Conservation (phyloP, 2,329 filamentous ascomycete genomes). For the Penicillium sp. region DNA sequence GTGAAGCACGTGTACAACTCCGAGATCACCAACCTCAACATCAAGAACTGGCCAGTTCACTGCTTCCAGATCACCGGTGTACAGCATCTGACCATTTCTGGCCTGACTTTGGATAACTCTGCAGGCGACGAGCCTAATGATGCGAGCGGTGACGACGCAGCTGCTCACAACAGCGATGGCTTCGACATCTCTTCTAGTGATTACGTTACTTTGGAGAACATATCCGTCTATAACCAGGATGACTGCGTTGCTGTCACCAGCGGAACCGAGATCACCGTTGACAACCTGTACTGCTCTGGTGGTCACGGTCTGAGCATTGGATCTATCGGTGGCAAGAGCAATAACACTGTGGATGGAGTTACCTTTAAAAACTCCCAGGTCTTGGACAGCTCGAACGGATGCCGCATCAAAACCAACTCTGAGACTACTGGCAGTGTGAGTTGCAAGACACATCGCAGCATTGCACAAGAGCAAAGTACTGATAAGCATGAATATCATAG, state of each 20-base stretch:
- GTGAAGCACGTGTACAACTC: conserved; percentile 45
- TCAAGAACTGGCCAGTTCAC: conserved; percentile 48
- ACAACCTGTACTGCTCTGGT: conserved; percentile 42
- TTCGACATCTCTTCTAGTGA: conserved; percentile 54
- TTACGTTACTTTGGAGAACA: conserved; percentile 49
- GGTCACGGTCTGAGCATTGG: conserved; percentile 41
- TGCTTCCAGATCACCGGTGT: conserved; percentile 43
- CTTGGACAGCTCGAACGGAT: conserved; percentile 46
- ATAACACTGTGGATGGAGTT: conserved; percentile 52
- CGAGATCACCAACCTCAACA: conserved; percentile 42
- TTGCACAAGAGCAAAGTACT: no score
- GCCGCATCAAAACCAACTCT: conserved; percentile 47
- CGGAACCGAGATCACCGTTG: conserved; percentile 32
- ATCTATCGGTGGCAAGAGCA: conserved; percentile 53
- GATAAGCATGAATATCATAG: no score
- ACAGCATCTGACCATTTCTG: conserved; percentile 39
- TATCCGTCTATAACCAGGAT: conserved; percentile 50
- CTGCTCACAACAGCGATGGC: conserved; percentile 56
- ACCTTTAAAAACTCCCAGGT: conserved; percentile 57
- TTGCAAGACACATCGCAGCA: no score
- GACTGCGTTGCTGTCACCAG: conserved; percentile 42
- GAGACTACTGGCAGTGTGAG: conserved; percentile 40
- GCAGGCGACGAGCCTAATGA: conserved; percentile 42
- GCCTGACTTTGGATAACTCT: conserved; percentile 46
- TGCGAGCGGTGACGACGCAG: conserved; percentile 36